Conservation (phyloP, 2,329 filamentous ascomycete genomes). For the Fusarium oxysporum region DNA sequence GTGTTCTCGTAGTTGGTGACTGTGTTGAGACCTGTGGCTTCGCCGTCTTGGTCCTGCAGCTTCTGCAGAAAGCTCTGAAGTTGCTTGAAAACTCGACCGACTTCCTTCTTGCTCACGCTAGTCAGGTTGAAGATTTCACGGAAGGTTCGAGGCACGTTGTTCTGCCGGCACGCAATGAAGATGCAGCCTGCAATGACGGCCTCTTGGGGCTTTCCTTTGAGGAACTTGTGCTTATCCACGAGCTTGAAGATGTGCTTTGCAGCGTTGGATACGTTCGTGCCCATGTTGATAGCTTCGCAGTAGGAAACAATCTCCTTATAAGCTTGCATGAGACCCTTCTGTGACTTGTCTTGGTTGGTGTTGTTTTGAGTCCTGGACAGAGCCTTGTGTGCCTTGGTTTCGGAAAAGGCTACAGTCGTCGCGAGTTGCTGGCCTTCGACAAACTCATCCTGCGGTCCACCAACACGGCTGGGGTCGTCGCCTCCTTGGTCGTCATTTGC, state of each 20-base stretch:
- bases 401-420: conserved; percentile 87
- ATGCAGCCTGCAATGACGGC: conserved; percentile 96
- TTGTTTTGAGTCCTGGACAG: conserved; percentile 88
- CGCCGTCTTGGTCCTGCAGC: conserved; percentile 69
- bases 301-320: conserved; percentile 90
- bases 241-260: conserved; percentile 97
- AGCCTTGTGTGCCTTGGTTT: conserved; percentile 77
- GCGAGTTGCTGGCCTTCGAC: conserved; percentile 90
- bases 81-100: conserved; percentile 93
- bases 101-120: conserved; percentile 96
- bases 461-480: conserved; percentile 97
- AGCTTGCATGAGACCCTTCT: conserved; percentile 83
- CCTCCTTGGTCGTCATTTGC: conserved; percentile 97
- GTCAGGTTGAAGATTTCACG: conserved; percentile 94
- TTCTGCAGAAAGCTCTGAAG: conserved; percentile 89
- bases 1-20: conserved; percentile 79
- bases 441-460: conserved; percentile 90
- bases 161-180: conserved; percentile 96
- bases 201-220: conserved; percentile 96
- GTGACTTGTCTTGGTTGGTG: conserved; percentile 84
- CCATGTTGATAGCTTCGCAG: conserved; percentile 86
- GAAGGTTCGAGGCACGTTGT: conserved; percentile 88
- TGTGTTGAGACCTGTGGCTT: conserved; percentile 62
- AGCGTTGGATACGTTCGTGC: conserved; percentile 83
- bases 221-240: conserved; percentile 89